Evolutionary conservation across 371 early-diverging fungal genomes (phyloP).

Genomic region (Ordospora pajunii): DNA sequence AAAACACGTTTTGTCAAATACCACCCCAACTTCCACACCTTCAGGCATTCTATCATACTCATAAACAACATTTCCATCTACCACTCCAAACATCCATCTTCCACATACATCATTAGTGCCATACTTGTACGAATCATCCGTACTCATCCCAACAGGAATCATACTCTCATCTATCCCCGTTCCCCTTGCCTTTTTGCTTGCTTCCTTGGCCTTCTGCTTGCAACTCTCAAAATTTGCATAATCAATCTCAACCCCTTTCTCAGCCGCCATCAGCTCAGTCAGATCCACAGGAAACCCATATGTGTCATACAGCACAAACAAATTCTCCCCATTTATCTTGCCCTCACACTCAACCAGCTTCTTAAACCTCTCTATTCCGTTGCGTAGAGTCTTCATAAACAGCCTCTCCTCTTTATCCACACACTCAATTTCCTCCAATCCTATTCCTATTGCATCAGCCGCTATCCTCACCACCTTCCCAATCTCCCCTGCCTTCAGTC

Average conservation of each 20-base stretch:
- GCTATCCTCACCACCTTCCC: constrained; percentile 50
- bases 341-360: constrained; percentile 67
- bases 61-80: constrained; percentile 18
- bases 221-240: constrained; percentile 72
- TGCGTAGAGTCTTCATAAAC: constrained; percentile 90
- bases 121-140: constrained; percentile 81
- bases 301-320: constrained; percentile 94
- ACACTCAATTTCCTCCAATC: constrained; percentile 73
- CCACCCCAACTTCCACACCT: constrained; percentile 61
- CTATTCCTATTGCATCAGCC: constrained; percentile 63
- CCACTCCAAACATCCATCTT: constrained; percentile 1
- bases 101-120: constrained; percentile 43
- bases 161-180: constrained; percentile 9
- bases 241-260: constrained; percentile 75
- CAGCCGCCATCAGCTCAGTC: constrained; percentile 90
- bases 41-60: constrained; percentile 65
- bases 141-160: constrained; percentile 55
- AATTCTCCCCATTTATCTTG: constrained; percentile 73
- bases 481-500: constrained; percentile 57
- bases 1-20: constrained; percentile 89
- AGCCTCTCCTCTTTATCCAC: constrained; percentile 85
- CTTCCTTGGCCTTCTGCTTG: constrained; percentile 72
- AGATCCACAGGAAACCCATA: constrained; percentile 98
- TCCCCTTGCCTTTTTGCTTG: constrained; percentile 61
- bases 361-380: constrained; percentile 86